phyloP scores from a whole-genome alignment of 1,284 basidiomycete genomes.

The Leccinum pachyderme region DNA sequence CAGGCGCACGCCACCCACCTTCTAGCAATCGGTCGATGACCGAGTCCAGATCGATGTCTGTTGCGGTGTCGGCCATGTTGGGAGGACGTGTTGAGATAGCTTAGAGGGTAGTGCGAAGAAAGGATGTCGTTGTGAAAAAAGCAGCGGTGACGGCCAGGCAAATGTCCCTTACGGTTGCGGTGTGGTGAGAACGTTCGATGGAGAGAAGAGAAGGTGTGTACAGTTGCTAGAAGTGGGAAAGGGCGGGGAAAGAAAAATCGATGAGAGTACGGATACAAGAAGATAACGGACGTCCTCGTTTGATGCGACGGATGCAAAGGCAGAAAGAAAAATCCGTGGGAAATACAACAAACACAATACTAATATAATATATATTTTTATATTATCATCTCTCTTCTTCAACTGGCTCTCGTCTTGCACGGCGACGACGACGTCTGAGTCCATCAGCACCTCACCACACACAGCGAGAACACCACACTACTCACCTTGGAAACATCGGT shows the following conservation, averaged over 20 bases:
- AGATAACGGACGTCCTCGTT: slow-evolving; percentile 32
- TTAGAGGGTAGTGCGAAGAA: slow-evolving; percentile 18
- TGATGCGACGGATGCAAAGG: slow-evolving; percentile 32
- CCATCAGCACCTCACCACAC: slow-evolving; percentile 1
- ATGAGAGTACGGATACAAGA: slow-evolving; percentile 34
- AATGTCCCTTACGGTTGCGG: slow-evolving; percentile 21
- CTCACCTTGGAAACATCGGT: slow-evolving; percentile 73
- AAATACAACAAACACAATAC: slow-evolving; percentile 12
- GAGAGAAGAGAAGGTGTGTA: slow-evolving; percentile 4
- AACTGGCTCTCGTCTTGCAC: slow-evolving; percentile 22
- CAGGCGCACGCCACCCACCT: slow-evolving; percentile 64
- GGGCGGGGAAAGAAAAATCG: slow-evolving; percentile 27
- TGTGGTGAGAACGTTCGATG: slow-evolving; percentile 12
- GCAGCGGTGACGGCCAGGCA: slow-evolving; percentile 13
- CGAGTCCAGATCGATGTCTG: slow-evolving; percentile 96
- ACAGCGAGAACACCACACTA: slow-evolving; percentile 16
- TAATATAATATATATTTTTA: too few relatives aligned
- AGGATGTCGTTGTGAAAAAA: slow-evolving; percentile 28
- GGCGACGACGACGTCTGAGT: slow-evolving; percentile 41
- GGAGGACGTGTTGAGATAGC: slow-evolving; percentile 13
- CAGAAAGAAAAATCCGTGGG: slow-evolving; percentile 34
- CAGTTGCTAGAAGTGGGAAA: slow-evolving; percentile 15
- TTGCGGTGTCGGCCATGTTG: slow-evolving; percentile 61
- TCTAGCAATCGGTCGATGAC: slow-evolving; percentile 96
- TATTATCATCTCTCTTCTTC: background rate